phyloP scores from a whole-genome alignment of 164 flowering plant genomes.

The Vitis cinerea region DNA sequence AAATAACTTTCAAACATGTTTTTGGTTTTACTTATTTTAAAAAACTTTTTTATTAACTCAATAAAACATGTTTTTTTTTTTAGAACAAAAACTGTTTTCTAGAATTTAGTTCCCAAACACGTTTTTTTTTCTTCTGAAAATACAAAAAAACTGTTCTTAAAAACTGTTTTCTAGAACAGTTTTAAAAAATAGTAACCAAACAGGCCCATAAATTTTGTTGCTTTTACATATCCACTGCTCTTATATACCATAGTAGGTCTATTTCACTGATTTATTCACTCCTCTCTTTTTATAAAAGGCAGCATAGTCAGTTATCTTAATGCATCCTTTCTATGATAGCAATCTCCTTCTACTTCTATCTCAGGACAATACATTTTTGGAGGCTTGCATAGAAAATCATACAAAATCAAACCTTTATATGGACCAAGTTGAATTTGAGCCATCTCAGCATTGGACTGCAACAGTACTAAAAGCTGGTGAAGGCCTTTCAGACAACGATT shows the following conservation, averaged over 20 bases:
- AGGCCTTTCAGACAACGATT: conserved; percentile 31
- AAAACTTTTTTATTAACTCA: too few relatives aligned
- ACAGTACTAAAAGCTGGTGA: conserved; percentile 62
- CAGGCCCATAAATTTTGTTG: neutral
- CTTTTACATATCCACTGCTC: neutral
- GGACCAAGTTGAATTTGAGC: conserved; percentile 99
- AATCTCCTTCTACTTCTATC: conserved; percentile 5
- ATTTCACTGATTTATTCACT: neutral
- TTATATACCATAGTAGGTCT: neutral
- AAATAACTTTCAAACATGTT: too few relatives aligned
- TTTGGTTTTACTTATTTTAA: too few relatives aligned
- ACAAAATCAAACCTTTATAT: conserved; percentile 89
- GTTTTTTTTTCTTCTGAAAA: too few relatives aligned
- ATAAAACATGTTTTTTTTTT: too few relatives aligned
- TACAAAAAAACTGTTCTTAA: too few relatives aligned
- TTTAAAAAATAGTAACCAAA: too few relatives aligned
- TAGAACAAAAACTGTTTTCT: too few relatives aligned
- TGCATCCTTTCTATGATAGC: neutral
- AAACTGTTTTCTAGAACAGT: too few relatives aligned
- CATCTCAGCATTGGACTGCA: conserved; percentile 73
- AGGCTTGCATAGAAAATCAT: conserved; percentile 96
- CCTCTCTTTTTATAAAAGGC: neutral
- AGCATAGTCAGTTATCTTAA: neutral
- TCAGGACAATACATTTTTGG: conserved; percentile 87
- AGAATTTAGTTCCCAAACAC: too few relatives aligned